These are phyloP conservation scores for Arthrobotrys iridis DNA, from an alignment of 2,329 filamentous ascomycete genomes.

Conservation along the genomic window DNA sequence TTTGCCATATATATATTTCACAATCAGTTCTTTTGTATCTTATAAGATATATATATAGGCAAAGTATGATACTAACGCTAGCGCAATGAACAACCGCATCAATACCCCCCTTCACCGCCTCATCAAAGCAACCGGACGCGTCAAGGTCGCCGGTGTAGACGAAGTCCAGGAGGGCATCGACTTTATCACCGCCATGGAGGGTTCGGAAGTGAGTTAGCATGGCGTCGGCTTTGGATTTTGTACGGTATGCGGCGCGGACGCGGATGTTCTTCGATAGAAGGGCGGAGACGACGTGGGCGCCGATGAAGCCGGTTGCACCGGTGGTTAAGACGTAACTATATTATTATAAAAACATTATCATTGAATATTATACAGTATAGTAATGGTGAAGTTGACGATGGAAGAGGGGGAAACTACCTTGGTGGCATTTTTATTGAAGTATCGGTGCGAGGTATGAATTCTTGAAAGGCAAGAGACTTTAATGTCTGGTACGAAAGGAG, in stretches of 20 bases:
- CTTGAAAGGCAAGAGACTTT: background rate
- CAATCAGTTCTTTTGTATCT: background rate
- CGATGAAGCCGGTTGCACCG: constrained; percentile 41
- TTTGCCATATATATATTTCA: background rate
- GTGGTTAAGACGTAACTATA: constrained; percentile 33
- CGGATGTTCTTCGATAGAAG: constrained; percentile 19
- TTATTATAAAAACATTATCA: background rate
- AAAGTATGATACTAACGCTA: constrained; percentile 25
- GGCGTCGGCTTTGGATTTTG: constrained; percentile 16
- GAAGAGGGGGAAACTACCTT: no score
- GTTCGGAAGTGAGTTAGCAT: constrained; percentile 17
- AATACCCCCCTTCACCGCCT: constrained; percentile 29
- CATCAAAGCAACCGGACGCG: constrained; percentile 24
- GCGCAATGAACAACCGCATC: constrained; percentile 34
- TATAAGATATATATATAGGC: background rate
- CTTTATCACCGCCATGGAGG: constrained; percentile 13
- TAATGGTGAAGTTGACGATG: background rate
- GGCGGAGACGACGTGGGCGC: constrained; percentile 23
- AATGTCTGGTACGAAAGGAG: background rate
- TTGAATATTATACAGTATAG: background rate
- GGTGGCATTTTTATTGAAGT: constrained; percentile 2
- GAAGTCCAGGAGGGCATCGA: constrained; percentile 20
- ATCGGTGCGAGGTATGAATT: background rate
- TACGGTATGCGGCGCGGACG: constrained; percentile 32
- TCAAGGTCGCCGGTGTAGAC: constrained; percentile 25